These are phyloP conservation scores for Camellia lanceoleosa DNA, from an alignment of 148 eudicot genomes.

Conservation along the genomic window DNA sequence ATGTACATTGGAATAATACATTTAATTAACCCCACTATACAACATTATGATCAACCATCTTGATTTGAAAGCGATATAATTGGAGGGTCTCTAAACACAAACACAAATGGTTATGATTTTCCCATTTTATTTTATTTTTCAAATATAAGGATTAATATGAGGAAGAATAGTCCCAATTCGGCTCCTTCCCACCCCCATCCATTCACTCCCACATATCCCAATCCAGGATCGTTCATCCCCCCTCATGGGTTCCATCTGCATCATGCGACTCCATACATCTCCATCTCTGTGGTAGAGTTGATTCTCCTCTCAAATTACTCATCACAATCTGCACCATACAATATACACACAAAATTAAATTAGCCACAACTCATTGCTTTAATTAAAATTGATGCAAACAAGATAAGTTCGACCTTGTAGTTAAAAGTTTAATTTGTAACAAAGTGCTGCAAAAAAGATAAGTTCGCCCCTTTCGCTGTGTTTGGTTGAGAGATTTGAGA, in stretches of 20 bases:
- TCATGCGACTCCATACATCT: constrained; percentile 23
- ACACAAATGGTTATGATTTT: too few relatives aligned
- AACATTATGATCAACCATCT: too few relatives aligned
- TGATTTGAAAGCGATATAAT: not conserved
- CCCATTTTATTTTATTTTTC: not conserved
- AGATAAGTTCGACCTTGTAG: too few relatives aligned
- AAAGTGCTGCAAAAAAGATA: too few relatives aligned
- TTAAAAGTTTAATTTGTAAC: too few relatives aligned
- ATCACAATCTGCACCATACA: constrained; percentile 49
- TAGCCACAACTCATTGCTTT: too few relatives aligned
- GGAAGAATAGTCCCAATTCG: constrained; percentile 66
- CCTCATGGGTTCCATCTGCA: constrained; percentile 41
- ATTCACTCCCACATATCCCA: constrained; percentile 83
- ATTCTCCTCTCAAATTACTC: constrained; percentile 49
- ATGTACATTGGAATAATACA: too few relatives aligned
- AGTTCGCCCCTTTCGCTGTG: too few relatives aligned
- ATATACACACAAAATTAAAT: too few relatives aligned
- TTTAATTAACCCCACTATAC: too few relatives aligned
- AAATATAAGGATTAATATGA: constrained; percentile 65
- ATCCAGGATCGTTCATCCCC: constrained; percentile 58
- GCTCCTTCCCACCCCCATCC: constrained; percentile 99
- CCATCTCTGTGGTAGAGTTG: constrained; percentile 21
- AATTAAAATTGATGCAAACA: too few relatives aligned
- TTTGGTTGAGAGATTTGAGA: too few relatives aligned
- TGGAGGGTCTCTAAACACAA: not conserved